Percentiles rank a stretch among this genome's conserved stretches.
phyloP scores from a whole-genome alignment of 257 asterid species.

The Nicotiana undulata region DNA sequence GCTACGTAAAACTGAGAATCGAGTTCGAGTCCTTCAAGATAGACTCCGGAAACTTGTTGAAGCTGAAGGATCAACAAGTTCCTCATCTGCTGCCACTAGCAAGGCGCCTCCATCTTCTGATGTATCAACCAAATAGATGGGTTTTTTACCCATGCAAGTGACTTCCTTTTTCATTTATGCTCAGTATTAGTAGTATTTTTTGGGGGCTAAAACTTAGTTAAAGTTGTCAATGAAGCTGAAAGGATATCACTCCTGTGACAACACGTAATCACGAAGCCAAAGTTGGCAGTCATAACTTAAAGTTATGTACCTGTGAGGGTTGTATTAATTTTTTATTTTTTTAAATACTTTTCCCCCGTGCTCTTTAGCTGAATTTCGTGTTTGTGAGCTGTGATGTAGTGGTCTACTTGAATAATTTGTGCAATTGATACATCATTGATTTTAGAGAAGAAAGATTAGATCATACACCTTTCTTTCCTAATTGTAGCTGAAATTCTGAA shows the following conservation, averaged over 20 bases:
- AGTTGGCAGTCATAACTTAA: neutral
- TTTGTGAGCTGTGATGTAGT: too few relatives aligned
- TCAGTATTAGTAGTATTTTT: neutral
- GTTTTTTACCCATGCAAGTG: neutral
- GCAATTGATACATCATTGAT: neutral
- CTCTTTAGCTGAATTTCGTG: too few relatives aligned
- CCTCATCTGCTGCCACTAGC: slow-evolving; percentile 15
- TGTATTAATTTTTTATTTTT: too few relatives aligned
- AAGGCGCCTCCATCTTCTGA: slow-evolving; percentile 25
- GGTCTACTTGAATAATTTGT: neutral
- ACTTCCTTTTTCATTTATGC: neutral
- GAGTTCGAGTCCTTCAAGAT: slow-evolving; percentile 71
- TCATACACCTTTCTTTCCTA: too few relatives aligned
- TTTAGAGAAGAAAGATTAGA: neutral
- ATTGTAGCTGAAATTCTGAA: too few relatives aligned
- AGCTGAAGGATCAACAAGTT: slow-evolving; percentile 32
- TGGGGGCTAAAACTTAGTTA: neutral
- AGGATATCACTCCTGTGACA: neutral
- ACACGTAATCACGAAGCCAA: neutral
- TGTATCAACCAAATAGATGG: slow-evolving; percentile 23
- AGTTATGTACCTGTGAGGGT: too few relatives aligned
- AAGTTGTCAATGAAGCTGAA: neutral
- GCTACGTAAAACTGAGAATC: slow-evolving; percentile 67
- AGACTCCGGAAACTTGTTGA: slow-evolving; percentile 42
- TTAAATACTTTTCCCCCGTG: too few relatives aligned